Evolutionary conservation across 441 rosid species (phyloP), one percentile per base, ranked within the genome.

Genomic region (Bruguiera hainesii): DNA sequence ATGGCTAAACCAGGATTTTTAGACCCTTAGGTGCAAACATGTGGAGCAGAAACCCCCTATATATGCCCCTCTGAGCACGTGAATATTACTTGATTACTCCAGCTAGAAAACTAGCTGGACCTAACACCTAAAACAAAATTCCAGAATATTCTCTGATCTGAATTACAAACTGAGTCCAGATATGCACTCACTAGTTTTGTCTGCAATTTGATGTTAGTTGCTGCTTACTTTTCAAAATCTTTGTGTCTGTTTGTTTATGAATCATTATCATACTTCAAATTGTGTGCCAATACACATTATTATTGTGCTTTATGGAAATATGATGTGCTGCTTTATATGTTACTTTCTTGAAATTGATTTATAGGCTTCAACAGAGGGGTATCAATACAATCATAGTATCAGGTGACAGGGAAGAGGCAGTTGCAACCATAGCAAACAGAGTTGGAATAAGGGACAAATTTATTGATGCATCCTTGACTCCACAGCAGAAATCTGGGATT

Each of bases 381-480:
- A 88, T 94, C 85, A 88, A 82, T 69, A 87, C 88, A 64, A 64
- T 94, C 59, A 84, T 94, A 70, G 70, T 91, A 80, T 91, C 98
- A 37, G 98, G 99, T 69, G 98, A 94, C 71, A 84, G 97, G 96
- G 96, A 89, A 91, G 97, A 87, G 81, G 98, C 94, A 82, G 94
- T 89, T 75, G 94, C 98, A 86, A 75, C 86, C 35, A 81, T 88
- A 52, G 98, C 93, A 20, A 80, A 77, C 75, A 74, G 73, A 19
- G 91, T 94, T 71, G 96, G 98, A 63, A 91, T 89, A 71, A 80
- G 66, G 73, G 73, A 68, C 67, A 86, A 84, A 76, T 83, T 70
- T 49, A 76, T 89, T 68, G 82, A 88, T 68, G 87, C 88, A 71
- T 87, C 98, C 63, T 73, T 83, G 82, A 75, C 91, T 68, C 99